Base-by-base conservation (phyloP, 2,329 filamentous ascomycete species). In the Colletotrichum falcatum region DNA sequence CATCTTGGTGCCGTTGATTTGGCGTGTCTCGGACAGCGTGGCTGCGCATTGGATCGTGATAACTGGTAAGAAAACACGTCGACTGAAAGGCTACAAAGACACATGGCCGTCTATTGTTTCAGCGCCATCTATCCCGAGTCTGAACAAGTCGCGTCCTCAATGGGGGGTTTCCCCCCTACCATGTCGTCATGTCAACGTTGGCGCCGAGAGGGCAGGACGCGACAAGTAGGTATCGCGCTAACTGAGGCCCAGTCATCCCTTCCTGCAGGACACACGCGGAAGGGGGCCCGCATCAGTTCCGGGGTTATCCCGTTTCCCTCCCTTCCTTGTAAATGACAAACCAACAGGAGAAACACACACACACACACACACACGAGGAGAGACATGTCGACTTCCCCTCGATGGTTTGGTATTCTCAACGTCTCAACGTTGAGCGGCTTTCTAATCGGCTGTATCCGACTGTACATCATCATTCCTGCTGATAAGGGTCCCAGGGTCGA, bases 161-260 rank as follows among this genome's bases (percentile, higher is more conserved):
- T 53, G 63, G 28, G 42, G 42, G 2, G 42, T 30, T 42, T 61
- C 48, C 48, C 66, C 66, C 42, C 30, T 42, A 20, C 26, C 55
- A 61, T 70, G 67, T 56, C 58, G 67, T 70, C 67, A 66, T 70
- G 44, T 67, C 58, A 53, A 59, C 51, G 44, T 44, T 39, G 37
- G 23, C 58, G 55, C 42, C 42, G 39, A 61, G 44, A 26, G 8
- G 39, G 14, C 42, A 28, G 53, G 53, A 59, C 51, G 58, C 44
- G 66, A 61, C 48, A 23, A 44, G 18, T 5, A 39, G 8, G 46
- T 61, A 42, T 65, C 30, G 28, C 54, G 37, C 60, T 68, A 53
- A 39, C 23, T n/a, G 18, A 44, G 37, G 39, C 18, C 39, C 55
- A 42, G 37, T 44, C 37, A 37, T n/a, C 42, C 30, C 44, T 49